Base-by-base conservation (phyloP, 2,329 filamentous ascomycete genomes). In the Microdochium nivale region DNA sequence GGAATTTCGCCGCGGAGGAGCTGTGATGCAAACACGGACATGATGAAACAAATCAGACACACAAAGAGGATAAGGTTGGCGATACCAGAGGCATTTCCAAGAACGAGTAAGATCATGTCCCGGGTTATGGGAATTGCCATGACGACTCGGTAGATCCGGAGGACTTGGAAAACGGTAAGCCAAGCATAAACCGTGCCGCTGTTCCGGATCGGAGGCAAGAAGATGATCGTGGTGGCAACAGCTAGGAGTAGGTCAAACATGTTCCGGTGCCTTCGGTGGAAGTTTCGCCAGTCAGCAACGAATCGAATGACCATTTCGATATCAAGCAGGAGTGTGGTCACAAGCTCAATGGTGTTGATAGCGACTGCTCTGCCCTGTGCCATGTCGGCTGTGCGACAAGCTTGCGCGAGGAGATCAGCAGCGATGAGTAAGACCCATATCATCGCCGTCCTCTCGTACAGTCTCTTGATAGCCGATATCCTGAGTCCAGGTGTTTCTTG, bases 51-150 rank as follows among this genome's bases (percentile, higher is more conserved):
- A 63, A 96, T 88, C 49, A 99, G 76, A 64, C 97, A 96, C 62
- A 99, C 90, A 65, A 99, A 99, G 19, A 97, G 75, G 71, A 99
- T 95, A 55, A 99, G 74, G 64, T 99, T 99, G 37, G 88, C 80
- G 55, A 99, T 86, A 87, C 95, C 95, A 46, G 85, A 82, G 3
- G 90, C 86, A 65, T 97, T 97, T 55, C 94, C 87, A 54, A 99
- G 78, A 2, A 99, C 94, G 32, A 95, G 78, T 58, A 87, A 73
- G 63, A 99, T 94, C 50, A 99, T 79, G 56, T 90, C 86, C 56
- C 88, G 79, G 1, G 91, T 99, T 59, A 96, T 82, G 4, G 90
- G 85, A 43, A 99, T 82, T 16, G 90, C 90, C 61, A 97, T 70
- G 50, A 99, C 92, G 43, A 99, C 82, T 25, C 95, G 87, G 69